A percentile compares a stretch with the other conserved stretches of the same genome.
Evolutionary conservation across 768 basidiomycete genomes (phyloP).

Genomic region (Phylloporus arenicola): DNA sequence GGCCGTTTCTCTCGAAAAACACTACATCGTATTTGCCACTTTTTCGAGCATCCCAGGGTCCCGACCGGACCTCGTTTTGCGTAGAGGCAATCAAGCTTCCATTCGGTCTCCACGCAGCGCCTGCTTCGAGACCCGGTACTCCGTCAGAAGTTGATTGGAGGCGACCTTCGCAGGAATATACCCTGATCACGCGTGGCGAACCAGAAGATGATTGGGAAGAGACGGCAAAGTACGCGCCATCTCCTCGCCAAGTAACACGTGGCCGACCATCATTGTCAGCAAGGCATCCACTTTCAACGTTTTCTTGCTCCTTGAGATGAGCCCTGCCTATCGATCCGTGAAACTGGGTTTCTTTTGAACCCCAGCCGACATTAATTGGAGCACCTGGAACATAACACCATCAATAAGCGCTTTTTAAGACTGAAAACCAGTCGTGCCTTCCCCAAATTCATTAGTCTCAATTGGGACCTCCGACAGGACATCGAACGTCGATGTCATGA

Average conservation of each 20-base stretch:
- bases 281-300: conserved; percentile 48
- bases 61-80: conserved; percentile 71
- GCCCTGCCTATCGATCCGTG: conserved; percentile 91
- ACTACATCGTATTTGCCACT: conserved; percentile 78
- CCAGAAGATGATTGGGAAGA: conserved; percentile 55
- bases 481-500: conserved; percentile 88
- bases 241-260: conserved; percentile 90
- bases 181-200: conserved; percentile 24
- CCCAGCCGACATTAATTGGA: conserved; percentile 97
- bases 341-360: conserved; percentile 94
- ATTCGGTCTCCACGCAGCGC: conserved; percentile 79
- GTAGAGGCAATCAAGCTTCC: conserved; percentile 81
- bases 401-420: conserved; percentile 2
- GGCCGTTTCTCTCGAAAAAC: conserved; percentile 93
- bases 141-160: conserved; percentile 84
- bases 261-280: conserved; percentile 68
- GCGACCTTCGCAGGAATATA: conserved; percentile 42
- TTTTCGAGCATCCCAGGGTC: conserved; percentile 61
- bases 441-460: conserved; percentile 74
- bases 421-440: conserved; percentile 46
- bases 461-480: conserved; percentile 76
- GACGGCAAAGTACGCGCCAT: conserved; percentile 83
- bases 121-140: conserved; percentile 76
- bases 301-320: conserved; percentile 31
- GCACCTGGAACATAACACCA: conserved; percentile 47